Evolutionary conservation across 768 basidiomycete genomes (phyloP), one percentile per base, ranked within the genome.

Genomic region (Mycena chlorophos): DNA sequence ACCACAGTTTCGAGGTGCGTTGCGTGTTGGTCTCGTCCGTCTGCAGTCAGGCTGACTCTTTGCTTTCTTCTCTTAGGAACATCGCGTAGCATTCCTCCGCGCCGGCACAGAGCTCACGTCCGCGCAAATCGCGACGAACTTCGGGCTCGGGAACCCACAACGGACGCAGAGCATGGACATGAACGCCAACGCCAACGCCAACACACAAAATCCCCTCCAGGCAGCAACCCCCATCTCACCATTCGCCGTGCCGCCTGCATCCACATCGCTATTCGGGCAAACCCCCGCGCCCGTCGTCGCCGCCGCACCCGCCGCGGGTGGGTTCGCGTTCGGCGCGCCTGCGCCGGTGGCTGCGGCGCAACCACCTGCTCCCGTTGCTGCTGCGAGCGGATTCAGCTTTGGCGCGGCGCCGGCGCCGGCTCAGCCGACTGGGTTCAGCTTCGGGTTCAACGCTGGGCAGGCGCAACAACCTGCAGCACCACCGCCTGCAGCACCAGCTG

Each of bases 1-100:
- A 69, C 37, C 75, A 76, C 55, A 75, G 75, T 37, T 70, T 77
- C 59, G 76, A 77, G 74, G 76, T 77, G 55, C 39, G 57, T 56
- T 23, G 14, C 34, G 39, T 13, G 19, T 37, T n/a, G 10, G 5
- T 37, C 5, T 20, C 12, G 29, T 23, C 30, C 6, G 22, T 39
- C 14, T 34, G 4, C 17, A 28, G 27, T 19, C 12, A 13, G 14
- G 13, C 51, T 12, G 12, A 1, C 22, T 49, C 27, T 20, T 5
- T 27, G 12, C 26, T 20, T 30, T 49, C 16, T 19, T 34, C 49
- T 54, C 47, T 20, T 58, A 79, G 78, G 77, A 79, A 66, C 72
- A 75, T 37, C 76, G 76, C 48, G 52, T 78, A 56, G 75, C 76
- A 1, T 71, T 52, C 51, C 63, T 66, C 25, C 63, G 68, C 27